Base-by-base conservation (phyloP, 2,329 filamentous ascomycete species). In the Verticillium nonalfalfae region DNA sequence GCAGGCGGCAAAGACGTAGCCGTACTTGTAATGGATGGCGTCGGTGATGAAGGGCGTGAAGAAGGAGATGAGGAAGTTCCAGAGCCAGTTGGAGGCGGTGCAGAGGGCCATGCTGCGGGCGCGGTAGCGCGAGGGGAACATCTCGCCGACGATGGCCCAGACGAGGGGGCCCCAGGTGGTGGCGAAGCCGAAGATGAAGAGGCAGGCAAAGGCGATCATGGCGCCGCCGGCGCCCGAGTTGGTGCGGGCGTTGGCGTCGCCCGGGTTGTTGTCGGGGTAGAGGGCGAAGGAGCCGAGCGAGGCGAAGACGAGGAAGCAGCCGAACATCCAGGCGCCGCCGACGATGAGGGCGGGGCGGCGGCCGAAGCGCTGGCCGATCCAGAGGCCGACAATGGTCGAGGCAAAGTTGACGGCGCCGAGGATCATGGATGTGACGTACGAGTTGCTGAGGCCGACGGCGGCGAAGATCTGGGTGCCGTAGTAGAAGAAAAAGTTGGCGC, bases 21-120 rank as follows among this genome's bases (percentile, higher is more conserved):
- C 89, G 70, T 90, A 90, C 4, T 81, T 79, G 75, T 88, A 91
- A 71, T 87, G 82, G 67, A 91, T 91, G 18, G 81, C 78, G 35
- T 83, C 80, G n/a, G 83, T 87, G 69, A 91, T 91, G 76, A 90
- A 91, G 5, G 88, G 87, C 2, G 89, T 91, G 21, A 85, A 85
- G 70, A 86, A 86, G 0, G 78, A 76, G 66, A 85, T 76, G 55
- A 84, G 71, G 74, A 90, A 90, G 75, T 90, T 89, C 83, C 84
- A 89, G 64, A 81, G 76, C 85, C 85, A 87, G 74, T 87, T 87
- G 58, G 79, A 76, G 15, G 82, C 79, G 7, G 84, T 86, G 2
- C 82, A 80, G 45, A 87, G 72, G 35, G 80, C 82, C 75, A 85
- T 83, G 71, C 79, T 81, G 61, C 75, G 76, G 39, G 79, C 78